Evolutionary conservation across 2,329 filamentous ascomycete species (phyloP).

Genomic region (Monosporascus sp.): DNA sequence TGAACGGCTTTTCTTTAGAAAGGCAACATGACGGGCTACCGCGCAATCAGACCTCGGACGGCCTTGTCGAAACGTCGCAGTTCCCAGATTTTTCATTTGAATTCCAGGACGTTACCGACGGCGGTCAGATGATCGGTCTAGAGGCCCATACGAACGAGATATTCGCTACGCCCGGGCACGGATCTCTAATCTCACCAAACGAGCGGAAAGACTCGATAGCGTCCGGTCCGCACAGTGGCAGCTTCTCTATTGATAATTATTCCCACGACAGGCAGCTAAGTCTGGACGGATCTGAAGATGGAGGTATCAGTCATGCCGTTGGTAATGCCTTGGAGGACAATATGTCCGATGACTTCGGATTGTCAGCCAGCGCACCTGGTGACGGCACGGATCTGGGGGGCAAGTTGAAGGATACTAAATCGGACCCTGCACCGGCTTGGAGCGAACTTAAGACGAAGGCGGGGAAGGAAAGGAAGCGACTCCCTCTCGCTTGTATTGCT

Average conservation of each 20-base stretch:
- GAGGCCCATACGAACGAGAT: constrained; percentile 30
- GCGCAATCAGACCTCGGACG: constrained; percentile 25
- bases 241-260: constrained; percentile 21
- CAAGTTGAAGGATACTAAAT: constrained; percentile 53
- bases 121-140: constrained; percentile 36
- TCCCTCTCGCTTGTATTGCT: constrained; percentile 91
- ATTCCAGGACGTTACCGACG: constrained; percentile 39
- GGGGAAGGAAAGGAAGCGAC: constrained; percentile 88
- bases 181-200: constrained; percentile 30
- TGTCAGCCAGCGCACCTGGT: constrained; percentile 38
- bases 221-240: constrained; percentile 31
- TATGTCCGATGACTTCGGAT: constrained; percentile 54
- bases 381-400: constrained; percentile 51
- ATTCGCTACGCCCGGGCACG: constrained; percentile 21
- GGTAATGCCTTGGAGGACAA: constrained; percentile 48
- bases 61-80: constrained; percentile 40
- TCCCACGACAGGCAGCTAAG: constrained; percentile 17
- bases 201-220: constrained; percentile 32
- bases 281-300: constrained; percentile 40
- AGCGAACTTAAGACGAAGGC: constrained; percentile 85
- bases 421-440: constrained; percentile 61
- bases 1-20: constrained; percentile 34
- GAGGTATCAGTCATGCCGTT: constrained; percentile 36
- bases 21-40: constrained; percentile 27
- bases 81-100: constrained; percentile 51